Conservation (phyloP, 2,329 filamentous ascomycete species). For the Alternaria novae-zelandiae region DNA sequence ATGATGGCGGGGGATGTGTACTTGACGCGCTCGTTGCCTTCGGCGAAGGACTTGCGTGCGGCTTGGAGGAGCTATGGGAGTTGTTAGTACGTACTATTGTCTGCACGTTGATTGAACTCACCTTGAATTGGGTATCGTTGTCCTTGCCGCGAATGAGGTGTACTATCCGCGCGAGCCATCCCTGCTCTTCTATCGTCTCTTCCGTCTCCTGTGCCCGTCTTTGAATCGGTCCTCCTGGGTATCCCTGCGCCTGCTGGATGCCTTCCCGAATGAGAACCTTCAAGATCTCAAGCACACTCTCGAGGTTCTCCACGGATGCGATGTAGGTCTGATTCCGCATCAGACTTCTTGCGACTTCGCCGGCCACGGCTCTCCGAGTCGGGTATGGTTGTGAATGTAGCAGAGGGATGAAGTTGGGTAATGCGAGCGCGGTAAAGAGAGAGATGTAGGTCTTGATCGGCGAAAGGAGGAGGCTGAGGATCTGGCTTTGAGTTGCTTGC, state of each 20-base stretch:
- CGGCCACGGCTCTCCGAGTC: conserved; percentile 87
- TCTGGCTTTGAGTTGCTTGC: conserved; percentile 81
- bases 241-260: conserved; percentile 78
- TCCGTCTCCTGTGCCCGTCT: conserved; percentile 85
- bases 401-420: conserved; percentile 90
- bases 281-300: conserved; percentile 86
- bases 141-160: conserved; percentile 83
- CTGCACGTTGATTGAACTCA: conserved; percentile 26
- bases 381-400: conserved; percentile 92
- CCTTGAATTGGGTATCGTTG: conserved; percentile 92
- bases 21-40: conserved; percentile 93
- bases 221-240: conserved; percentile 77
- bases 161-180: conserved; percentile 90
- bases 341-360: conserved; percentile 83
- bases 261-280: conserved; percentile 95
- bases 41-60: conserved; percentile 82
- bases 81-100: conserved; percentile 9
- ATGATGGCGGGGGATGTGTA: conserved; percentile 94
- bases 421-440: conserved; percentile 91
- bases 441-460: conserved; percentile 90
- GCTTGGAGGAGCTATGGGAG: conserved; percentile 75
- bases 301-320: conserved; percentile 76
- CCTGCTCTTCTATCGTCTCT: conserved; percentile 97
- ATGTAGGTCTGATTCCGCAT: conserved; percentile 83
- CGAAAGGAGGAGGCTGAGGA: conserved; percentile 87